Evolutionary conservation across 805 yeast species (phyloP).

Genomic region (Kodamaea fukazawae): DNA sequence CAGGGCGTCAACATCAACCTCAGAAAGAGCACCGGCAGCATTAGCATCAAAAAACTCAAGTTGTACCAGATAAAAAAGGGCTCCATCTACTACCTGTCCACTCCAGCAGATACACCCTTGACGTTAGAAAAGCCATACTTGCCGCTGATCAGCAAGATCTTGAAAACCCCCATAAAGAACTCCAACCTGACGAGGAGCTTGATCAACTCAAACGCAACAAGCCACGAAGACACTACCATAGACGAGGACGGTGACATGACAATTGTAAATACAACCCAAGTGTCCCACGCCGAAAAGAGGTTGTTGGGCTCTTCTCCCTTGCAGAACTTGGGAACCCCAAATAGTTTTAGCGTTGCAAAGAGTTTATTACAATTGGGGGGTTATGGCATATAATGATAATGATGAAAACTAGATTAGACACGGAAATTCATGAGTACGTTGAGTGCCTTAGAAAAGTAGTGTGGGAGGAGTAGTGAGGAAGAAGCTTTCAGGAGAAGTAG

Average conservation of each 20-base stretch:
- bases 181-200: constrained; percentile 24
- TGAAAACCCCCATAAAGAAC: constrained; percentile 42
- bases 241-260: constrained; percentile 24
- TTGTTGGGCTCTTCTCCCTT: constrained; percentile 30
- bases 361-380: constrained; percentile 44
- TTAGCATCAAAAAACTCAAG: constrained; percentile 17
- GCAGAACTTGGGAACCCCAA: constrained; percentile 40
- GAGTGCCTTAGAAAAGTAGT: no score
- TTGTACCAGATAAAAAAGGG: constrained; percentile 38
- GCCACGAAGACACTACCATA: constrained; percentile 20
- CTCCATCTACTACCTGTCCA: constrained; percentile 27
- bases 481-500: no score
- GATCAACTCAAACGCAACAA: constrained; percentile 7
- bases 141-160: constrained; percentile 43
- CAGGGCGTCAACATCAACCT: constrained; percentile 23
- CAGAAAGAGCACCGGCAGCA: constrained; percentile 14
- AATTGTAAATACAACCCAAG: constrained; percentile 16
- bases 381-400: constrained; percentile 13
- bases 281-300: constrained; percentile 1
- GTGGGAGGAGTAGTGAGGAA: no score
- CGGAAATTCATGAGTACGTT: no score
- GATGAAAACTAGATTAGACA: no score
- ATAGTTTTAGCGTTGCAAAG: constrained; percentile 44
- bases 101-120: constrained; percentile 10
- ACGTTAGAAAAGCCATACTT: constrained; percentile 16